Evolutionary conservation across 805 yeast genomes (phyloP), one percentile per base, ranked within the genome.

Genomic region (Hanseniaspora guilliermondii): DNA sequence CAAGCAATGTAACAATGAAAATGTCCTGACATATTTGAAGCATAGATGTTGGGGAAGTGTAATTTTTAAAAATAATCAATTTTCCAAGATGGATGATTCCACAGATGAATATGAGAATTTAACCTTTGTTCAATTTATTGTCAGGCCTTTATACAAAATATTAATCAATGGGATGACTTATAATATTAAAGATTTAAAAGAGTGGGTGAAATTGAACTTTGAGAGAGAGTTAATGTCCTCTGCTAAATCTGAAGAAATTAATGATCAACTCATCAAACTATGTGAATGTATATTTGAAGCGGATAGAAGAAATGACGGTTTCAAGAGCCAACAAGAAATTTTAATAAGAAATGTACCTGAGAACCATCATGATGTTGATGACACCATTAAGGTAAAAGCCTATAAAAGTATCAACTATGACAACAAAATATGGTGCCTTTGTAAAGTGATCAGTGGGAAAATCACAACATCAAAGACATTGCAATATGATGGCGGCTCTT

Each of bases 121-220:
- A 53, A 64, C 87, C 1, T 85, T 91, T 65, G 74, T 76, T 6
- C 70, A 73, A 45, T 83, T 87, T 60, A 73, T 93, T 7, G 68
- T 88, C 8, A 79, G 78, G 25, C 98, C 97, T 2, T 61, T 91
- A 12, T 91, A 88, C 69, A 89, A 91, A 64, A 64, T 89, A 8
- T 68, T 82, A 37, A 73, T 87, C 0, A 73, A 77, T 49, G 72
- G 85, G 0, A 62, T 91, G 11, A 73, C 87, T 0, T 71, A 75
- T 36, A 76, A 76, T 17, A 67, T 76, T 2, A 64, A 67, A 4
- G 68, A 69, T 0, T 63, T 87, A 17, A 63, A 74, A 9, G 55
- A 56, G 2, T 64, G 76, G 22, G 65, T 87, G n/a, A 69, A 72
- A 61, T 61, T 70, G 1, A 68, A 78, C 32, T 80, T 82, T 54